Base-by-base conservation (phyloP, 345 rosid genomes). In the Trapa incisa region DNA sequence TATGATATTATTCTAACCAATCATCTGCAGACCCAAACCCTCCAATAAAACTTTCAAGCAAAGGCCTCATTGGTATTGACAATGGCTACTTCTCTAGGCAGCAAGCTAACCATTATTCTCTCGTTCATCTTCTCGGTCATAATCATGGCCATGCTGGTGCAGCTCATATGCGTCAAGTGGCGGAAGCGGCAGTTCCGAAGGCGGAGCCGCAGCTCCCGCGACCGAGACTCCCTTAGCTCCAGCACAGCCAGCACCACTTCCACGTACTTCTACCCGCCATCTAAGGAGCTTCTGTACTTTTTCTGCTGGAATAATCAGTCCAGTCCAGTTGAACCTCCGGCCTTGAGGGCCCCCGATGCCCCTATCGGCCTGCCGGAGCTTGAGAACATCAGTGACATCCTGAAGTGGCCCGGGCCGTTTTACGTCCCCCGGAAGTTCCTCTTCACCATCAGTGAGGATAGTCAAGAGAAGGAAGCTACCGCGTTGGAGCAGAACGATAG, bases 271-370 rank as follows among this genome's bases (percentile, higher is more conserved):
- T 6, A 9, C 71, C 14, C 78, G 64, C 85, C 86, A 2, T 84
- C 92, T 1, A 91, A 87, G 75, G 96, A 91, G 76, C 84, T 87
- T 17, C 86, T 86, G 8, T 87, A 87, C 86, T 84, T 85, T 77
- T 91, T 84, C 81, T 83, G 86, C 71, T 83, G 87, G 73, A 89
- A 79, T 72, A 83, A 84, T 70, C 71, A 76, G 64, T 47, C 61
- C 52, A 82, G 85, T 22, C 29, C 29, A 39, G 67, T 91, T 37
- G 87, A 83, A 67, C 83, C 89, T 8, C 29, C 29, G 29, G 66
- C 63, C 22, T 67, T 75, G 62, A 71, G 72, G 17, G 75, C 75
- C 47, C 67, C 79, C 3, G 68, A 76, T 2, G 57, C 69, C 1
- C 72, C 67, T 1, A 3, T 73, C 15, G 47, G 61, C 54, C 41